Percentiles rank a stretch among this genome's conserved stretches.
Evolutionary conservation across 495 filamentous ascomycete species (phyloP).

Genomic region (Podospora tetraspora): DNA sequence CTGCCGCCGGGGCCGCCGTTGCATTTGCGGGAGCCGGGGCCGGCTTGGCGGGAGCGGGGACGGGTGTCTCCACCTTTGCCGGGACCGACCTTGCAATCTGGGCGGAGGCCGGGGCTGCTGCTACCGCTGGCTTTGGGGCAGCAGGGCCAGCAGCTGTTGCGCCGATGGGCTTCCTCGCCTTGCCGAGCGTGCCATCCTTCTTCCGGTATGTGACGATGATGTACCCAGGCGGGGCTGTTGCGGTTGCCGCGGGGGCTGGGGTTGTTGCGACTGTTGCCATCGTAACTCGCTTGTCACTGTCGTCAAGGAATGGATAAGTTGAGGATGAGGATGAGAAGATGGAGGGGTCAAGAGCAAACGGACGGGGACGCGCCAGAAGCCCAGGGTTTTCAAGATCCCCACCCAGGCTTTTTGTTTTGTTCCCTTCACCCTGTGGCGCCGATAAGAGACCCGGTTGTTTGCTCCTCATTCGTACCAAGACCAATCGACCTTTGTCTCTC

Average conservation of each 20-base stretch:
- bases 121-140: neutral
- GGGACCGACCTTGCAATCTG: neutral
- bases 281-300: neutral
- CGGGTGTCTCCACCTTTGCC: neutral
- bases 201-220: constrained; percentile 5
- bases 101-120: neutral
- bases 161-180: constrained; percentile 5
- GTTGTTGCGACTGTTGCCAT: neutral
- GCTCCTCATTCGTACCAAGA: neutral
- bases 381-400: neutral
- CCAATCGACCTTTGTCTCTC: neutral
- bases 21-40: neutral
- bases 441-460: neutral
- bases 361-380: neutral
- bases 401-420: neutral
- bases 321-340: neutral
- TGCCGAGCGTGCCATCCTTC: constrained; percentile 7
- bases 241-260: neutral
- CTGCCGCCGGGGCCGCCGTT: neutral
- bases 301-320: neutral
- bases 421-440: neutral
- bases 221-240: neutral
- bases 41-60: neutral
- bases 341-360: neutral
- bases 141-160: neutral